These are phyloP conservation scores for Heliocybe sulcata DNA, from an alignment of 1,284 basidiomycete species.

Conservation along the genomic window DNA sequence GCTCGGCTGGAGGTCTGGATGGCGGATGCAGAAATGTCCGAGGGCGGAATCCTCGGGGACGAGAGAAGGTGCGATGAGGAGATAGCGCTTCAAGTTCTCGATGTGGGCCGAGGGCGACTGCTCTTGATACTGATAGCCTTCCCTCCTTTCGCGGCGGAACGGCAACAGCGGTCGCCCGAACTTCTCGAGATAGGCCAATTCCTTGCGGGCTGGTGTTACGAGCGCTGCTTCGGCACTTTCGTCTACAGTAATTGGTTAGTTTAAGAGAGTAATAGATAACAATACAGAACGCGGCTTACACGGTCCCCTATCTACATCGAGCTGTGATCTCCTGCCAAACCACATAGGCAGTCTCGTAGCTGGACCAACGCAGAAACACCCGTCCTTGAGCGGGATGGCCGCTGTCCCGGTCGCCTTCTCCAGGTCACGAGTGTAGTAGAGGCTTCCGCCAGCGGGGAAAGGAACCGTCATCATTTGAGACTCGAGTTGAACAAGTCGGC, in stretches of 20 bases:
- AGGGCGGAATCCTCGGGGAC: conserved; percentile 24
- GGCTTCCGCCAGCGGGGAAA: conserved; percentile 46
- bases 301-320: conserved; percentile 40
- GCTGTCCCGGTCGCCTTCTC: conserved; percentile 24
- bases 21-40: conserved; percentile 22
- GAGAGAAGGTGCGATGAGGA: conserved; percentile 30
- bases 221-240: conserved; percentile 35
- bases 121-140: conserved; percentile 36
- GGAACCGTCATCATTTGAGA: conserved; percentile 38
- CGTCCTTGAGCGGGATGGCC: conserved; percentile 26
- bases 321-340: conserved; percentile 22
- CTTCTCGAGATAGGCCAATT: conserved; percentile 38
- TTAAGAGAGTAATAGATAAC: conserved; percentile 8
- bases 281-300: conserved; percentile 30
- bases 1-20: conserved; percentile 31
- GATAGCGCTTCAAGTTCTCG: conserved; percentile 27
- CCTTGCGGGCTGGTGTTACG: conserved; percentile 35
- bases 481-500: conserved; percentile 40
- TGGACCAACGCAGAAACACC: conserved; percentile 42
- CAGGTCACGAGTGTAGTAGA: conserved; percentile 38
- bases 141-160: conserved; percentile 36
- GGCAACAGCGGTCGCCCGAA: conserved; percentile 44
- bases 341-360: conserved; percentile 35
- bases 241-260: conserved; percentile 21
- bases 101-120: conserved; percentile 39